phyloP scores from a whole-genome alignment of 768 basidiomycete species.

The Hortiboletus flavorubellus region DNA sequence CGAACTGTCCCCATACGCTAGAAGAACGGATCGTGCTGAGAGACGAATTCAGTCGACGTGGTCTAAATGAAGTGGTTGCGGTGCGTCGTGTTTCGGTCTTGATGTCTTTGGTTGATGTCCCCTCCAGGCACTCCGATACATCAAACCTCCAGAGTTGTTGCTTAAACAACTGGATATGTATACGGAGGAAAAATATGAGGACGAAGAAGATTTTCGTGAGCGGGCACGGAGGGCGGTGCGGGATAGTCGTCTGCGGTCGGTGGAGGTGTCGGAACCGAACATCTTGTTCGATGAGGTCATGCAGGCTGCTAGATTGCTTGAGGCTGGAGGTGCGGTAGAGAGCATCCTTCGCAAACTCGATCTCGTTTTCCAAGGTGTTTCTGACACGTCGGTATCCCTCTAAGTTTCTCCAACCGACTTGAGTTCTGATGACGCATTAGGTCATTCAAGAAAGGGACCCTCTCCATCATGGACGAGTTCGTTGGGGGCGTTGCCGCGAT shows the following conservation, averaged over 20 bases:
- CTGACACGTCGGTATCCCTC: constrained; percentile 51
- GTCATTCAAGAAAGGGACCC: constrained; percentile 56
- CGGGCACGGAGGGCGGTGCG: constrained; percentile 42
- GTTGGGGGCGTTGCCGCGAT: constrained; percentile 56
- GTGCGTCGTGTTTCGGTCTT: constrained; percentile 44
- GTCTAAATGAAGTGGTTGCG: constrained; percentile 78
- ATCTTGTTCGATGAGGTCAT: constrained; percentile 59
- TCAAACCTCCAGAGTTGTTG: constrained; percentile 73
- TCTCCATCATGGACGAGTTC: constrained; percentile 62
- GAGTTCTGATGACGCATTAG: constrained; percentile 34
- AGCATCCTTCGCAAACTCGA: constrained; percentile 57
- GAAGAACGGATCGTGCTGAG: constrained; percentile 77
- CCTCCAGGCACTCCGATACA: constrained; percentile 65
- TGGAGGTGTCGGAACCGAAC: constrained; percentile 46
- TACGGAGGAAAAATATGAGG: constrained; percentile 85
- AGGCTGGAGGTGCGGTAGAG: constrained; percentile 38
- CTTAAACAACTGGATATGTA: constrained; percentile 80
- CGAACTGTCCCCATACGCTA: constrained; percentile 61
- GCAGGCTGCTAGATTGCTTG: constrained; percentile 48
- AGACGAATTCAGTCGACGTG: constrained; percentile 80
- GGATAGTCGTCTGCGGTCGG: constrained; percentile 19
- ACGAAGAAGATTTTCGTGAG: constrained; percentile 81
- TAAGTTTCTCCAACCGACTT: not conserved
- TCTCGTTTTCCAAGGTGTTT: constrained; percentile 53
- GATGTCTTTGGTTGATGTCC: not conserved